Base-by-base conservation (phyloP, 371 early-diverging fungal species). In the Apophysomyces ossiformis region DNA sequence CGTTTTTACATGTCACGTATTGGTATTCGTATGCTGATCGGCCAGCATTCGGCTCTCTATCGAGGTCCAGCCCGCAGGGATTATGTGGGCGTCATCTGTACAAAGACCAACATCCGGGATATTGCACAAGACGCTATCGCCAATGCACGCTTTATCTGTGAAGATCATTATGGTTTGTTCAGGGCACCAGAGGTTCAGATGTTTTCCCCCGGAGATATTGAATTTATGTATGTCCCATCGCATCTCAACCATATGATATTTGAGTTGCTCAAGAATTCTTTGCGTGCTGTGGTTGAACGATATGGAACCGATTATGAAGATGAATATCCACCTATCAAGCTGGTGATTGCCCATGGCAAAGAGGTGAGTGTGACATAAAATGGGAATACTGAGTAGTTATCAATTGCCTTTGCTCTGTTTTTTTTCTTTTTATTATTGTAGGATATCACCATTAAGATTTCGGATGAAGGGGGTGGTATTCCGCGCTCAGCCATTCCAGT, bases 191-290 rank as follows among this genome's bases (percentile, higher is more conserved):
- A 91, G 60, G 89, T 97, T 32, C 89, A 92, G 66, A 83, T 94
- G 70, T 87, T 90, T 72, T 93, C 91, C 73, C 92, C 91, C 1
- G 83, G 87, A 13, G 90, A 93, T 66, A 87, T 96, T 37, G 91
- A 95, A 69, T 98, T 98, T 72, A 96, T 95, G 94, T 98, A 98
- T 75, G 95, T 97, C 45, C 98, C 98, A 9, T 90, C 92, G 16
- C 97, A 97, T 82, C 83, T 98, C 75, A 96, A 94, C 74, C 99
- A 98, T 79, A 96, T 97, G 97, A 75, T 98, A n/a, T 98, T 98
- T 84, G 99, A 98, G 83, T 82, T 98, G 63, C 78, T 98, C 41
- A 98, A 98, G 78, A 98, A 98, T 84, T 93, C 93, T 43, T 83
- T 98, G 63, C 91, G 99, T 60, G 99, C 99, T 16, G 94, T 96